phyloP scores from a whole-genome alignment of 306 rosid genomes.

The Inga leiocalycina region DNA sequence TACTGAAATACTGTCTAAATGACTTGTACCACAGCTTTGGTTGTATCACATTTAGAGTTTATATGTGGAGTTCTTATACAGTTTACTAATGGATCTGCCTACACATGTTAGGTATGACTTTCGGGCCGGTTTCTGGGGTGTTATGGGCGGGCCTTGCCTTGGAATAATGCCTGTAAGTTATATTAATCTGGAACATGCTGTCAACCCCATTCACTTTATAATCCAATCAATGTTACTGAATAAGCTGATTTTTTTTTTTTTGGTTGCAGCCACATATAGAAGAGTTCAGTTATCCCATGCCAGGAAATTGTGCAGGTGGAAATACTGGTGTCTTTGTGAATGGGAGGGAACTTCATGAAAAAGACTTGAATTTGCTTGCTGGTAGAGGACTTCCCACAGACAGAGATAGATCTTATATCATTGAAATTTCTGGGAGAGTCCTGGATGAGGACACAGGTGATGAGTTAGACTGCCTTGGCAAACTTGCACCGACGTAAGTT shows the following conservation, averaged over 20 bases:
- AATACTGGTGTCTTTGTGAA: slow-evolving; percentile 81
- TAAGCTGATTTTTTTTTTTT: not conserved
- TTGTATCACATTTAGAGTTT: not conserved
- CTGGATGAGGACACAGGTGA: slow-evolving; percentile 90
- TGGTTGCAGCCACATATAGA: slow-evolving; percentile 90
- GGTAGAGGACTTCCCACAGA: slow-evolving; percentile 83
- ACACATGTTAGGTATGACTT: slow-evolving; percentile 72
- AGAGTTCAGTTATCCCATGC: slow-evolving; percentile 80
- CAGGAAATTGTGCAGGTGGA: slow-evolving; percentile 85
- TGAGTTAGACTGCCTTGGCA: slow-evolving; percentile 93
- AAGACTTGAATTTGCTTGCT: slow-evolving; percentile 85
- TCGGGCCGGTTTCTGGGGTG: slow-evolving; percentile 98
- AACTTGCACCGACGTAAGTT: slow-evolving; percentile 97
- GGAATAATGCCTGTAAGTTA: slow-evolving; percentile 94
- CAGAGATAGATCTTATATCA: slow-evolving; percentile 72
- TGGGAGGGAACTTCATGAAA: slow-evolving; percentile 91
- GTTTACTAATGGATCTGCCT: slow-evolving; percentile 33
- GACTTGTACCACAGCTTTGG: not conserved
- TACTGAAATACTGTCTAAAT: not conserved
- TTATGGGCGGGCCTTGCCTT: slow-evolving; percentile 87
- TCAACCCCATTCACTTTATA: not conserved
- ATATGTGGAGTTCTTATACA: not conserved
- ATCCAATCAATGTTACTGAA: not conserved
- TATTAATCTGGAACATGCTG: slow-evolving; percentile 16
- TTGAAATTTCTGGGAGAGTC: slow-evolving; percentile 93